Conservation (phyloP, 106 monocot genomes). For the Allium fistulosum region DNA sequence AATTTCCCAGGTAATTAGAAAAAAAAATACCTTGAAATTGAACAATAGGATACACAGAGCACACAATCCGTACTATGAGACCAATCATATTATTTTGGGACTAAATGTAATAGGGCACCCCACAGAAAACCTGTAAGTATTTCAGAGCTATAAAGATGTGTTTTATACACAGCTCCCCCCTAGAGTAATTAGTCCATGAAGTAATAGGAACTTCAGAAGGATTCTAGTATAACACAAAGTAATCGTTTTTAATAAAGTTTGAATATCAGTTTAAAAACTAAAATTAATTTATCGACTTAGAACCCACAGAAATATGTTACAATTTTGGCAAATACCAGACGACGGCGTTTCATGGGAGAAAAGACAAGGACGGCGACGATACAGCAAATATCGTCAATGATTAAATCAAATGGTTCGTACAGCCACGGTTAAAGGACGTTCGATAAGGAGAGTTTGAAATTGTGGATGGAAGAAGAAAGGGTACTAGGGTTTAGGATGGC, state of each 20-base stretch:
- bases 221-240: not conserved
- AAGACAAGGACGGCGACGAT: no score
- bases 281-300: not conserved
- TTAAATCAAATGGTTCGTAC: no score
- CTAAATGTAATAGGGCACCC: not conserved
- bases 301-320: not conserved
- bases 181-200: not conserved
- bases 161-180: not conserved
- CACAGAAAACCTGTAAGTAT: constrained; percentile 1
- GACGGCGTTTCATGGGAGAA: not conserved
- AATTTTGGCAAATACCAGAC: not conserved
- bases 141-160: not conserved
- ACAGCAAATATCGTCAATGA: no score
- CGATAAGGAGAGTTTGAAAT: no score
- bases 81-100: not conserved
- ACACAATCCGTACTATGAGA: constrained; percentile 1
- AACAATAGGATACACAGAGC: not conserved
- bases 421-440: no score
- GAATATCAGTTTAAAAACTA: not conserved
- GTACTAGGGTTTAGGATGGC: no score
- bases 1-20: not conserved
- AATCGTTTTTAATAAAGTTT: not conserved
- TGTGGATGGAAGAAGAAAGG: no score
- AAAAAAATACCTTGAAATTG: no score
- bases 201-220: not conserved